A percentile compares a stretch with the other conserved stretches of the same genome.
These are phyloP conservation scores for Venturia asperata DNA, from an alignment of 2,329 filamentous ascomycete genomes.

Conservation along the genomic window DNA sequence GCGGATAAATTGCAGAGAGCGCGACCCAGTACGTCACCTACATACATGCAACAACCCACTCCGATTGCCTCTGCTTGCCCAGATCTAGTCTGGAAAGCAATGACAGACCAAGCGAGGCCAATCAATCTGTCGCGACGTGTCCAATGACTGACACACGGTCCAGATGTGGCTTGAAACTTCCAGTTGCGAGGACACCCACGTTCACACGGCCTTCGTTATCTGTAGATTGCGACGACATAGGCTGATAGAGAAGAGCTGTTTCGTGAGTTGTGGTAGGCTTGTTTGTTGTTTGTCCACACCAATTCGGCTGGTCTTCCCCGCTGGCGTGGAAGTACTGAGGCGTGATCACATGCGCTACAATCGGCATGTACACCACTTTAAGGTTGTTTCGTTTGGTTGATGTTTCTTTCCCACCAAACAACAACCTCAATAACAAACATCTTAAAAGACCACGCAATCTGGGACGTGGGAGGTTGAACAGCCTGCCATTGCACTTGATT, in stretches of 20 bases:
- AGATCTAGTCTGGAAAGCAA: background rate
- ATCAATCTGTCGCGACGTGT: slow-evolving; percentile 1
- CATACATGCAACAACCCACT: slow-evolving; percentile 7
- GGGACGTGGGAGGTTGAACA: background rate
- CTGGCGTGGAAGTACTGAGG: background rate
- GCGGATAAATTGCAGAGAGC: slow-evolving; percentile 9
- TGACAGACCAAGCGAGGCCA: background rate
- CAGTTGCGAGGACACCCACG: background rate
- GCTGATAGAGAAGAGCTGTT: background rate
- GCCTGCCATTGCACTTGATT: background rate
- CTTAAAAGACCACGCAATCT: background rate
- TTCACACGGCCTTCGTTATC: background rate
- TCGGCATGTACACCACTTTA: no score
- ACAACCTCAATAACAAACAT: background rate
- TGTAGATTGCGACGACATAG: background rate
- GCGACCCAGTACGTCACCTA: slow-evolving; percentile 2
- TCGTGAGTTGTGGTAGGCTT: background rate
- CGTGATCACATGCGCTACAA: background rate
- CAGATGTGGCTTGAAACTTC: slow-evolving; percentile 11
- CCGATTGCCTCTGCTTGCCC: background rate
- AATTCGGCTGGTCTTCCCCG: background rate
- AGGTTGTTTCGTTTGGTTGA: background rate
- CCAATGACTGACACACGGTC: background rate
- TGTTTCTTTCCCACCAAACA: background rate
- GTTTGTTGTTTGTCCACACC: background rate